Evolutionary conservation across 176 grass and related monocot genomes (phyloP), one percentile per base, ranked within the genome.

Genomic region (Bothriochloa decipiens): DNA sequence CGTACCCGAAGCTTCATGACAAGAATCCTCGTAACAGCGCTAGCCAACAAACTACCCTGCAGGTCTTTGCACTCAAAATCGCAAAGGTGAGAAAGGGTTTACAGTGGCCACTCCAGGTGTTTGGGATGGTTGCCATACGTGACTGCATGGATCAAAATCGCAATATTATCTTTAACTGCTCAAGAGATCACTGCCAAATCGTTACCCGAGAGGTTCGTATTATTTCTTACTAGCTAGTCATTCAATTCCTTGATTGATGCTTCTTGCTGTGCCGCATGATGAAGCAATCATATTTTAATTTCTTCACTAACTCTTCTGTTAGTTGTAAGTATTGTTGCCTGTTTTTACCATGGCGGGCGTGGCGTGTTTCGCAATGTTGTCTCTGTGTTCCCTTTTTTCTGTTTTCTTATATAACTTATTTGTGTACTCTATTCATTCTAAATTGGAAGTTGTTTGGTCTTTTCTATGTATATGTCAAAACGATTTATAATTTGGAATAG

Each of bases 61-160:
- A 74, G 72, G 32, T 74, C 25, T 74, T 74, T 46, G 33, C 26
- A 11, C 7, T 74, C 45, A 53, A 52, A 18, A 29, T 74, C 0
- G 17, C 26, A 33, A 46, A 11, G 45, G 1, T 22, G 32, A 33
- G 27, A 13, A 7, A 16, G 15, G 1, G 2, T 50, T 53, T 53
- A 33, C 26, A 52, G 72, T 74, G 72, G 72, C 72, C 72, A 8
- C 45, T 75, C 49, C 73, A 75, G 33, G 47, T 75, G 27, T 75
- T 55, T 75, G 49, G 73, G 18, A 32, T 20, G 13, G 45, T 52
- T 74, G 72, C 72, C 17, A 47, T 46, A 50, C 72, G 72, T 14
- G 72, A 74, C 46, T 11, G 4, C 1, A 1, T 33, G 1, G 16
- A 74, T 32, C 46, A 33, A 8, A 74, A 74, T 74, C 72, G 72